A percentile compares a stretch with the other conserved stretches of the same genome.
phyloP scores from a whole-genome alignment of 345 rosid species.

The Angophora floribunda region DNA sequence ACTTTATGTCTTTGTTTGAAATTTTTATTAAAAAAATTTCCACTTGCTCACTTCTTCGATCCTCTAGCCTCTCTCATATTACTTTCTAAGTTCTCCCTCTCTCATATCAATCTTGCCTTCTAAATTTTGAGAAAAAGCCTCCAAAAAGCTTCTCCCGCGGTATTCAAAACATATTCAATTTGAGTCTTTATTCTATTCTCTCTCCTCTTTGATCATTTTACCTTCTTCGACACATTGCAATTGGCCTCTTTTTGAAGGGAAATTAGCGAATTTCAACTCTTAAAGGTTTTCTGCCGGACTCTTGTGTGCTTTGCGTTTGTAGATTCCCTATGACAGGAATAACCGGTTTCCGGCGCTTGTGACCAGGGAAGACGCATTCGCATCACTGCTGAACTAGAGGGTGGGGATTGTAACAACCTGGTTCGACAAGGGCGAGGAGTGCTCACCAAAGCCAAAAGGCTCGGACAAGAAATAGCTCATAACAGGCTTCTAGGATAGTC shows the following conservation, averaged over 20 bases:
- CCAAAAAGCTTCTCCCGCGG: too few relatives aligned
- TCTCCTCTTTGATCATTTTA: neutral
- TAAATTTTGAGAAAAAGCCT: too few relatives aligned
- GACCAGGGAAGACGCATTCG: neutral
- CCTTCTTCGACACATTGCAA: neutral
- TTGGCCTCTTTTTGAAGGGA: neutral
- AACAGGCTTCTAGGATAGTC: fast-evolving
- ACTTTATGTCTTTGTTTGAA: too few relatives aligned
- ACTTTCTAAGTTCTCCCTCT: too few relatives aligned
- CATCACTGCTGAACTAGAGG: neutral
- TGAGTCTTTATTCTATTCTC: neutral
- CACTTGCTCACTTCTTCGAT: too few relatives aligned
- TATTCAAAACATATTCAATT: too few relatives aligned
- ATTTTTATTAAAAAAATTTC: too few relatives aligned
- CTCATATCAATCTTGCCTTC: too few relatives aligned
- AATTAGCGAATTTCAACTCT: neutral
- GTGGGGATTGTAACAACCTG: fast-evolving
- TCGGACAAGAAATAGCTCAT: fast-evolving
- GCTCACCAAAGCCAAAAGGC: too few relatives aligned
- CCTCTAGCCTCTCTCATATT: too few relatives aligned
- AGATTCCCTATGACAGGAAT: neutral
- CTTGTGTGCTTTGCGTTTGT: neutral
- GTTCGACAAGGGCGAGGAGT: fast-evolving
- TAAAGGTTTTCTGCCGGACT: neutral
- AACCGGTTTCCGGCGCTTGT: neutral